Percentiles rank a stretch among this genome's conserved stretches.
Evolutionary conservation across 768 basidiomycete genomes (phyloP).

Genomic region (Galerina sulciceps): DNA sequence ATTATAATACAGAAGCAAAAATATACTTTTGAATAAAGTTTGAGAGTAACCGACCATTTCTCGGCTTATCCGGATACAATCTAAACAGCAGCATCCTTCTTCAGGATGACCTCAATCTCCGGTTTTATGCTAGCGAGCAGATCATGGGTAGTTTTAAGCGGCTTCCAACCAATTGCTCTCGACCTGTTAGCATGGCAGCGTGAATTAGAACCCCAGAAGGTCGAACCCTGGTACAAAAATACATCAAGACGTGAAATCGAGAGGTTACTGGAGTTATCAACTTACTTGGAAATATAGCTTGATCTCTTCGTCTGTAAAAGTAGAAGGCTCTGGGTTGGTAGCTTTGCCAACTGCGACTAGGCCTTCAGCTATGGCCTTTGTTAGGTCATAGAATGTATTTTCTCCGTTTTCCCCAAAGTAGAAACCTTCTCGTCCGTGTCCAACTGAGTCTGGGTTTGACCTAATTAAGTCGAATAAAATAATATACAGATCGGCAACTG

Average conservation of each 20-base stretch:
- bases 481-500: slow-evolving; percentile 51
- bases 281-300: slow-evolving; percentile 39
- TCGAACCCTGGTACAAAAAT: slow-evolving; percentile 28
- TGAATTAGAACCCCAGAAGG: slow-evolving; percentile 41
- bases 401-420: slow-evolving; percentile 61
- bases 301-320: slow-evolving; percentile 51
- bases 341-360: slow-evolving; percentile 42
- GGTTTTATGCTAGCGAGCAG: slow-evolving; percentile 44
- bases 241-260: not conserved
- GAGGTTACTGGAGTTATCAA: not conserved
- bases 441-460: slow-evolving; percentile 25
- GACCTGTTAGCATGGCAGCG: slow-evolving; percentile 42
- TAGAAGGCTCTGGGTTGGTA: slow-evolving; percentile 41
- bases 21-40: no score
- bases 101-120: slow-evolving; percentile 26
- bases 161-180: slow-evolving; percentile 49
- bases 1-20: no score
- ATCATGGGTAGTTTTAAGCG: slow-evolving; percentile 41
- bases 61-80: no score
- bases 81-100: not conserved
- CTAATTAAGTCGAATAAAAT: slow-evolving; percentile 42
- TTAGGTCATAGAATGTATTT: slow-evolving; percentile 43
- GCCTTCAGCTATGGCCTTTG: slow-evolving; percentile 40
- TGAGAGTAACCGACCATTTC: no score
- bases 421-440: slow-evolving; percentile 53